Evolutionary conservation across 2,329 filamentous ascomycete species (phyloP).

Genomic region (Knoxdaviesia proteae): DNA sequence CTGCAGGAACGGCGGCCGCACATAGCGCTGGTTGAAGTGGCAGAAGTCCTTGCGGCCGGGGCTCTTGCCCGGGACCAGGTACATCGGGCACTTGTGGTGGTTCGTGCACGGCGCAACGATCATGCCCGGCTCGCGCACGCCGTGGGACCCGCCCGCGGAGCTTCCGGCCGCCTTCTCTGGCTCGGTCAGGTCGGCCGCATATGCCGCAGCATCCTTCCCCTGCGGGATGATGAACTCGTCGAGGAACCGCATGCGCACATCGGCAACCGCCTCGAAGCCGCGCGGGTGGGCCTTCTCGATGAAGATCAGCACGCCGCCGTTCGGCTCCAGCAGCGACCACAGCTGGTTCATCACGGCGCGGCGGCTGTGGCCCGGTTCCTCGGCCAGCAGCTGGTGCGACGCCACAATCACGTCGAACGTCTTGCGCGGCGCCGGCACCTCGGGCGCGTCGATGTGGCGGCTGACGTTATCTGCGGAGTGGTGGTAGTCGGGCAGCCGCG

Average conservation of each 20-base stretch:
- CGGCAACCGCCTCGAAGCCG: constrained; percentile 81
- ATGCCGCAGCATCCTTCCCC: constrained; percentile 1
- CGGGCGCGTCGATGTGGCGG: constrained; percentile 35
- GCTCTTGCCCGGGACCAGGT: constrained; percentile 45
- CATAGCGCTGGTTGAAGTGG: constrained; percentile 75
- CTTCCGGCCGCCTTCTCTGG: constrained; percentile 6
- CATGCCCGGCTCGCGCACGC: constrained; percentile 36
- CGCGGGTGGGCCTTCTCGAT: constrained; percentile 81
- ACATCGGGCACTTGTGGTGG: constrained; percentile 78
- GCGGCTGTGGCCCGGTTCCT: constrained; percentile 56
- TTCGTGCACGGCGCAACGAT: constrained; percentile 70
- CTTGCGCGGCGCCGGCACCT: constrained; percentile 41
- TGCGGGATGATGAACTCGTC: constrained; percentile 45
- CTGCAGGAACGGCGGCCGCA: constrained; percentile 65
- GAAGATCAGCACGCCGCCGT: constrained; percentile 70
- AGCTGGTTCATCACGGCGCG: constrained; percentile 69
- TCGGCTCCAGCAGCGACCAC: constrained; percentile 66
- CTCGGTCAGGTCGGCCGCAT: constrained; percentile 17
- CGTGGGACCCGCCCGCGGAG: constrained; percentile 8
- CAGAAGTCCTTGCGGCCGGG: constrained; percentile 73
- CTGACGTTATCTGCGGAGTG: constrained; percentile 40
- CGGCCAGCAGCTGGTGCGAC: constrained; percentile 58
- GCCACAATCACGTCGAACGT: constrained; percentile 79
- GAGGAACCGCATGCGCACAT: constrained; percentile 60
- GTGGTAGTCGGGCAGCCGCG: constrained; percentile 72